Conservation (phyloP, 208 protist genomes). For the Naegleria fowleri region DNA sequence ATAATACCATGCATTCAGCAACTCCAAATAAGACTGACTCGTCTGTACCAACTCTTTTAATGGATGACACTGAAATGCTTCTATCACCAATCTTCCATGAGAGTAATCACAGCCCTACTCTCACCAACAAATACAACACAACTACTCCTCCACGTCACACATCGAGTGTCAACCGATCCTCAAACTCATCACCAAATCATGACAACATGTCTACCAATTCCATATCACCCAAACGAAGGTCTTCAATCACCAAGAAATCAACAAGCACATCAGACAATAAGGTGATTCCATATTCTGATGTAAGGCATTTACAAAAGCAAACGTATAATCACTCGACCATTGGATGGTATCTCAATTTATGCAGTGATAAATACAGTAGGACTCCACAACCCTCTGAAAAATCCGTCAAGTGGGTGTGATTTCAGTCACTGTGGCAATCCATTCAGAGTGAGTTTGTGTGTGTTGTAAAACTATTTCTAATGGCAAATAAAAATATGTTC, state of each 20-base stretch:
- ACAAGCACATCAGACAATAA: not conserved
- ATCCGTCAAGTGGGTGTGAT: not conserved
- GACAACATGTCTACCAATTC: too few relatives aligned
- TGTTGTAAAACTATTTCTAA: too few relatives aligned
- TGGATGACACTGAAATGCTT: not conserved
- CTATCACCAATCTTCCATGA: not conserved
- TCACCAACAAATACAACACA: not conserved
- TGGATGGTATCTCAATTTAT: conserved; percentile 13
- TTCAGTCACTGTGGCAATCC: too few relatives aligned
- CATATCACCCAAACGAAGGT: not conserved
- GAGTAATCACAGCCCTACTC: not conserved
- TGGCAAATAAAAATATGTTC: too few relatives aligned
- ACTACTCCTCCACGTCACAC: too few relatives aligned
- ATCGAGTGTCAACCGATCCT: too few relatives aligned
- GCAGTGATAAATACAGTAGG: not conserved
- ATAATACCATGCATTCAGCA: not conserved
- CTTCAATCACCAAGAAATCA: not conserved
- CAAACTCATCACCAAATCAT: too few relatives aligned
- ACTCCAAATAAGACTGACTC: not conserved
- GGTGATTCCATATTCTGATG: not conserved
- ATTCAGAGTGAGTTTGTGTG: too few relatives aligned
- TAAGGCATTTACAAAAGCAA: not conserved
- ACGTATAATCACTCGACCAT: not conserved
- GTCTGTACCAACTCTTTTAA: not conserved
- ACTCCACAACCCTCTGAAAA: not conserved